Conservation (phyloP, 106 monocot genomes). For the Triglochin maritima region DNA sequence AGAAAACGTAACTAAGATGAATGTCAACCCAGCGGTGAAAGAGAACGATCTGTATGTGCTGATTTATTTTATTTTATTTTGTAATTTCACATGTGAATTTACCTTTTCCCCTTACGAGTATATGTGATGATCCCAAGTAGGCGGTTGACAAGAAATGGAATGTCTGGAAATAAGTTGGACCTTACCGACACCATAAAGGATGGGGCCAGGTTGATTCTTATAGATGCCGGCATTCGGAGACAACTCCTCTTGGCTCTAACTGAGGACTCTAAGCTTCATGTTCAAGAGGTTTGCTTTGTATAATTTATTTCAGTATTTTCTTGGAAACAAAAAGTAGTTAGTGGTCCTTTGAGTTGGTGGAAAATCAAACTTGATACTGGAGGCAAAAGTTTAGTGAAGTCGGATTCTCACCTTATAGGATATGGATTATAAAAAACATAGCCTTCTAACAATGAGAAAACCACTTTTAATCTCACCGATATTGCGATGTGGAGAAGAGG, state of each 20-base stretch:
- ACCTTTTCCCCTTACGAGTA: background rate
- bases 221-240: constrained; percentile 79
- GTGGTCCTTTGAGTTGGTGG: background rate
- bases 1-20: constrained; percentile 94
- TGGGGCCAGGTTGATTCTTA: constrained; percentile 78
- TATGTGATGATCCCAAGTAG: constrained; percentile 11
- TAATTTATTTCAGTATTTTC: background rate
- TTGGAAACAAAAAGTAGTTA: background rate
- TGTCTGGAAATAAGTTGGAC: constrained; percentile 59
- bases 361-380: background rate
- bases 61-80: background rate
- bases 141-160: constrained; percentile 28
- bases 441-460: too few species aligned
- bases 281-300: constrained; percentile 63
- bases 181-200: constrained; percentile 96
- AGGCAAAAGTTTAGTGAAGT: too few species aligned
- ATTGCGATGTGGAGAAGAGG: too few species aligned
- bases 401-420: too few species aligned
- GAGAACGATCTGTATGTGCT: constrained; percentile 38
- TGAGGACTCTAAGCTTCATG: constrained; percentile 89
- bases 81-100: background rate
- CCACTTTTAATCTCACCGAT: too few species aligned
- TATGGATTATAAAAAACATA: too few species aligned
- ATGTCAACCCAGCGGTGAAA: constrained; percentile 66
- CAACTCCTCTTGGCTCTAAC: constrained; percentile 94